Evolutionary conservation across 2,329 filamentous ascomycete genomes (phyloP).

Genomic region (Anthostomella pinea): DNA sequence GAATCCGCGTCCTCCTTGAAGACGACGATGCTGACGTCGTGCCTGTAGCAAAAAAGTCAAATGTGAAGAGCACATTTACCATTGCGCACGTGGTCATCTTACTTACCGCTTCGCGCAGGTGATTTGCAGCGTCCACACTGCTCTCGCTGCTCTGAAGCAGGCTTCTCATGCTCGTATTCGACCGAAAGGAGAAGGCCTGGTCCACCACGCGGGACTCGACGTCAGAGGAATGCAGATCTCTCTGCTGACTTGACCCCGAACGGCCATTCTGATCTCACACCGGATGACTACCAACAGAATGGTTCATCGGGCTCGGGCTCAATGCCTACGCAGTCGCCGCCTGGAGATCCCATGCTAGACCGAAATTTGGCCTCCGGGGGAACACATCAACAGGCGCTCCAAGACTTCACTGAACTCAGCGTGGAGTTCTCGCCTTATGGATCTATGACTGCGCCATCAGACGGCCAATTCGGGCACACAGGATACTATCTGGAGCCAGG

Average conservation of each 20-base stretch:
- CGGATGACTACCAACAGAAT: not conserved
- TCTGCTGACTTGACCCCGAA: constrained; percentile 4
- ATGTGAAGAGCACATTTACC: too few species aligned
- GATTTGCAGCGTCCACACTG: constrained; percentile 30
- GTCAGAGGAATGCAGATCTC: constrained; percentile 10
- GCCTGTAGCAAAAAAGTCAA: constrained; percentile 26
- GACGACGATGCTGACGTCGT: constrained; percentile 7
- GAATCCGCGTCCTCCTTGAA: not conserved
- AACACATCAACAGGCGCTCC: not conserved
- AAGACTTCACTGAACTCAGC: constrained; percentile 7
- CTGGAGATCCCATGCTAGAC: not conserved
- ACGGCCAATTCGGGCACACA: constrained; percentile 9
- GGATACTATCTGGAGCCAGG: constrained; percentile 18
- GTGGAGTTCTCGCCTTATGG: constrained; percentile 9
- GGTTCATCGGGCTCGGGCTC: not conserved
- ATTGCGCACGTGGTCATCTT: too few species aligned
- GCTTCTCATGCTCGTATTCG: constrained; percentile 29
- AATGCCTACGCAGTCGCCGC: not conserved
- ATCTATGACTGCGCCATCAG: not conserved
- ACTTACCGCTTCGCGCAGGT: constrained; percentile 22
- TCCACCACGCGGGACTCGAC: constrained; percentile 27
- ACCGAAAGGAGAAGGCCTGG: constrained; percentile 30
- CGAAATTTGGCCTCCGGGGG: constrained; percentile 1
- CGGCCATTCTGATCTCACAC: constrained; percentile 1
- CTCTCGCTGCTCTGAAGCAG: constrained; percentile 32